These are phyloP conservation scores for Linnemannia hyalina DNA, from an alignment of 192 early-diverging fungal species.

Conservation along the genomic window DNA sequence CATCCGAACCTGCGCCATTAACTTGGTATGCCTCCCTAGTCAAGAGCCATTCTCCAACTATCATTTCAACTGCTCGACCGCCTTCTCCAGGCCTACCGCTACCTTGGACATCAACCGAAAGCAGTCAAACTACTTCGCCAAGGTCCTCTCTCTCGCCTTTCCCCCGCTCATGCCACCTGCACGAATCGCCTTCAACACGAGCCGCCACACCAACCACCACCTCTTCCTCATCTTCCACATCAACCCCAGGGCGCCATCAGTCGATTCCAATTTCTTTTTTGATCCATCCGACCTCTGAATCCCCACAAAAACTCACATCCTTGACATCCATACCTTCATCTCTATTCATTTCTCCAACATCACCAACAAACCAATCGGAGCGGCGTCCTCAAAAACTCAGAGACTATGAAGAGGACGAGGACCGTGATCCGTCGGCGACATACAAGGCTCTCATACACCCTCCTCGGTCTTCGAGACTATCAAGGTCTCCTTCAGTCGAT, in stretches of 20 bases:
- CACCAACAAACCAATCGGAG: not conserved
- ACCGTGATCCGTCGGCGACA: not conserved
- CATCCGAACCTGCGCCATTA: not conserved
- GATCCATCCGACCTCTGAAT: constrained; percentile 22
- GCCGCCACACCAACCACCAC: not conserved
- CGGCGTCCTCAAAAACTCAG: not conserved
- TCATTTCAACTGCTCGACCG: not conserved
- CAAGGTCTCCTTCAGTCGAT: not conserved
- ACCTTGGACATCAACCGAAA: constrained; percentile 4
- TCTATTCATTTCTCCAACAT: not conserved
- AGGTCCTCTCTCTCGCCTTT: not conserved
- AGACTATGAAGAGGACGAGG: not conserved
- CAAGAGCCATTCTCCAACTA: not conserved
- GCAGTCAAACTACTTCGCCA: not conserved
- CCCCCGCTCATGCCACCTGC: not conserved
- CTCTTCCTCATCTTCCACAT: not conserved
- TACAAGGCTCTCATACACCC: not conserved
- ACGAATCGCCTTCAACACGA: not conserved
- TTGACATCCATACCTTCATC: not conserved
- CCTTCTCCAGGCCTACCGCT: not conserved
- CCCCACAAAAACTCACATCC: constrained; percentile 3
- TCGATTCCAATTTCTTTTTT: constrained; percentile 46
- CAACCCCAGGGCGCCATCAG: constrained; percentile 10
- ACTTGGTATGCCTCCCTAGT: not conserved
- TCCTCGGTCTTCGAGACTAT: not conserved